phyloP scores from a whole-genome alignment of 768 basidiomycete species.

The Lentinula sp. region DNA sequence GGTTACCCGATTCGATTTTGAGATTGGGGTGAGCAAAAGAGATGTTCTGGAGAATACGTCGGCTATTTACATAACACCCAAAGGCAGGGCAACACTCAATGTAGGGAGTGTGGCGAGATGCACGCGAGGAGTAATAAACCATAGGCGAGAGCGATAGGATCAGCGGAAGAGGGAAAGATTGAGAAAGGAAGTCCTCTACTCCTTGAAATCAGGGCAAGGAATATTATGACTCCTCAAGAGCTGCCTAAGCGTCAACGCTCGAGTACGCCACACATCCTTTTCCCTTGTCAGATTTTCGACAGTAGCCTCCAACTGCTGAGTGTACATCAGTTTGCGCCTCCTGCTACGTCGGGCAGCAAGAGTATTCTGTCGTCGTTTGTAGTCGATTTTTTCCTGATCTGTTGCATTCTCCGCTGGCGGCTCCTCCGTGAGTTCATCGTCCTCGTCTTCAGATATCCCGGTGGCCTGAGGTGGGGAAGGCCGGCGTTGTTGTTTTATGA shows the following conservation, averaged over 20 bases:
- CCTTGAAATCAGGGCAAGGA: constrained; percentile 32
- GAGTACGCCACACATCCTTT: constrained; percentile 46
- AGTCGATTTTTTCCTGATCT: constrained; percentile 55
- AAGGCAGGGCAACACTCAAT: too few relatives aligned
- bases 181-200: constrained; percentile 15
- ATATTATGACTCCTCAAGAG: constrained; percentile 42
- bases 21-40: too few relatives aligned
- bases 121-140: too few relatives aligned
- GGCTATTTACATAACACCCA: too few relatives aligned
- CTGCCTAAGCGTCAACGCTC: constrained; percentile 31
- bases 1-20: too few relatives aligned
- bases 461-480: constrained; percentile 27
- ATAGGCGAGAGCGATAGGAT: too few relatives aligned
- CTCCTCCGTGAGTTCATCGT: constrained; percentile 29
- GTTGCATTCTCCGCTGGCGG: constrained; percentile 20
- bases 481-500: neutral
- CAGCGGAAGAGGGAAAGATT: neutral
- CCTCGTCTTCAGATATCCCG: constrained; percentile 25
- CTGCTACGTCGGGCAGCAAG: constrained; percentile 62
- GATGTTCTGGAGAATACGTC: too few relatives aligned
- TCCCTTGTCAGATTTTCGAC: constrained; percentile 40
- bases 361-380: constrained; percentile 68
- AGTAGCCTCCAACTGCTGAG: constrained; percentile 45
- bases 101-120: too few relatives aligned
- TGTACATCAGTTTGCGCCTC: constrained; percentile 60